phyloP scores from a whole-genome alignment of 2,329 filamentous ascomycete genomes.

The Neofusicoccum umdonicola region DNA sequence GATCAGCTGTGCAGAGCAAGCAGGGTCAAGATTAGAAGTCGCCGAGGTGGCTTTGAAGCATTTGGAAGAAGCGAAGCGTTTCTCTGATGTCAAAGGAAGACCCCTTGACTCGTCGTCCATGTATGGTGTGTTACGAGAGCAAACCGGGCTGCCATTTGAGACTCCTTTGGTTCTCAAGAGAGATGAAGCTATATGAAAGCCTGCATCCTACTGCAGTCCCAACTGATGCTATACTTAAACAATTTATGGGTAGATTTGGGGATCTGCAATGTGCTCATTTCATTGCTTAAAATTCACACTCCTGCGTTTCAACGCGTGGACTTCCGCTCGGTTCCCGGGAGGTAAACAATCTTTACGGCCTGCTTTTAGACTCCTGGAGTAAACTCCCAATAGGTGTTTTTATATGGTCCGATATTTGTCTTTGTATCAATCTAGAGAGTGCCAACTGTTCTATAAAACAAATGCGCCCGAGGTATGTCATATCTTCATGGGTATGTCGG shows the following conservation, averaged over 20 bases:
- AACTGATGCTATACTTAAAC: too few species aligned
- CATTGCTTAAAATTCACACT: too few species aligned
- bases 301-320: too few species aligned
- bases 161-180: not conserved
- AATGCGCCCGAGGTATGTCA: not conserved
- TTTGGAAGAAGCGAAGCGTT: slow-evolving; percentile 41
- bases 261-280: too few species aligned
- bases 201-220: not conserved
- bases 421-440: too few species aligned
- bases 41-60: slow-evolving; percentile 46
- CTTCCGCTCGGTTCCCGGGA: too few species aligned
- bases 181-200: not conserved
- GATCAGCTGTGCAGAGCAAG: slow-evolving; percentile 42
- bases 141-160: not conserved
- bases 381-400: too few species aligned
- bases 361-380: too few species aligned
- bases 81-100: not conserved
- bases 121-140: not conserved
- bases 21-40: slow-evolving; percentile 41
- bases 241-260: too few species aligned
- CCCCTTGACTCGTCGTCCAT: not conserved
- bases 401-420: too few species aligned
- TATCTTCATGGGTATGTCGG: slow-evolving; percentile 5
- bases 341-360: too few species aligned
- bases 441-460: too few species aligned